A percentile compares a stretch with the other conserved stretches of the same genome.
phyloP scores from a whole-genome alignment of 768 basidiomycete species.

The Lentinus tigrinus region DNA sequence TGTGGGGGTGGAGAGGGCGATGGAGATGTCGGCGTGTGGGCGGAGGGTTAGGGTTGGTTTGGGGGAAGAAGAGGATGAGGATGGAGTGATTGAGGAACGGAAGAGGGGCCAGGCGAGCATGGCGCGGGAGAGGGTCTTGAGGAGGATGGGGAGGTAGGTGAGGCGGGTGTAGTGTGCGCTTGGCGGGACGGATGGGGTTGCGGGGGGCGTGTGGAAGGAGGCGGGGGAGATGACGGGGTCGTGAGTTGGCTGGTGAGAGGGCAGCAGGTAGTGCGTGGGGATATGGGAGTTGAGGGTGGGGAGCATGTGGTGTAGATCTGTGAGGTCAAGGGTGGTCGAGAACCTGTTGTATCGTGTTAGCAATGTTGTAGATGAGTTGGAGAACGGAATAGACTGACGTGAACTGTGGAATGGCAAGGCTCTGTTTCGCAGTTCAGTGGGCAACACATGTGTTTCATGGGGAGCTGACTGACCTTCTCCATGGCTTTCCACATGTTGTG shows the following conservation, averaged over 20 bases:
- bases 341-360: constrained; percentile 43
- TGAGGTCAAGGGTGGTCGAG: constrained; percentile 73
- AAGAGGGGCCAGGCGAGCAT: constrained; percentile 87
- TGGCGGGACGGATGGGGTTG: constrained; percentile 44
- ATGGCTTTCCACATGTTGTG: constrained; percentile 90
- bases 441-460: background rate
- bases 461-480: constrained; percentile 56
- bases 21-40: constrained; percentile 67
- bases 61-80: constrained; percentile 13
- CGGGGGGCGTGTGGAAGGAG: constrained; percentile 38
- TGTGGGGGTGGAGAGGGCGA: constrained; percentile 78
- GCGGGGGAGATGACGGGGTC: constrained; percentile 38
- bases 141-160: constrained; percentile 79
- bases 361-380: background rate
- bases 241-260: constrained; percentile 40
- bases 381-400: constrained; percentile 43
- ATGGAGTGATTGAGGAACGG: constrained; percentile 66
- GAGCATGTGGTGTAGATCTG: constrained; percentile 59
- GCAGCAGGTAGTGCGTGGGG: constrained; percentile 51
- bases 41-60: constrained; percentile 76
- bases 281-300: constrained; percentile 69
- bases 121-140: constrained; percentile 77
- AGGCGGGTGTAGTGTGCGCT: constrained; percentile 60
- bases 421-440: constrained; percentile 40
- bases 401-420: constrained; percentile 84